Conservation (phyloP, 2,329 filamentous ascomycete species). For the Diaporthe sp. region DNA sequence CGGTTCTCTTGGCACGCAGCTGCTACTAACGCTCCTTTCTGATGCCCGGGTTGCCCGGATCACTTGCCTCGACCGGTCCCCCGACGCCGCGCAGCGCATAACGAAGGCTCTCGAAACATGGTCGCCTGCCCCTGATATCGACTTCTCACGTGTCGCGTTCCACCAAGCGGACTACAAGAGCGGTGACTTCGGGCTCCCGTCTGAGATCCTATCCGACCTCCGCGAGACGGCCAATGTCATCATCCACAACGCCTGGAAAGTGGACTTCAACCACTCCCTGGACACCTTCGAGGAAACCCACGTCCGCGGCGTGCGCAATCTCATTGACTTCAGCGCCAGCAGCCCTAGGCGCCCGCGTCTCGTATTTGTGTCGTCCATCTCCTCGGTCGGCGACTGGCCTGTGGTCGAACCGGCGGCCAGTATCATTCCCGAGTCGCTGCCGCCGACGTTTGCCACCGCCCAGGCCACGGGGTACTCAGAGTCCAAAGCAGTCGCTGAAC, state of each 20-base stretch:
- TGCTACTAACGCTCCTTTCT: slow-evolving; percentile 49
- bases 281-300: slow-evolving; percentile 43
- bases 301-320: slow-evolving; percentile 42
- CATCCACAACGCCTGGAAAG: slow-evolving; percentile 47
- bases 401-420: background rate
- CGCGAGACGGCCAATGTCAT: slow-evolving; percentile 18
- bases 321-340: slow-evolving; percentile 40
- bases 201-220: background rate
- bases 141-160: slow-evolving; percentile 6
- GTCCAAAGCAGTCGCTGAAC: slow-evolving; percentile 43
- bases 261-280: slow-evolving; percentile 46
- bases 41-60: slow-evolving; percentile 47
- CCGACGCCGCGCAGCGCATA: slow-evolving; percentile 36
- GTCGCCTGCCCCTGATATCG: slow-evolving; percentile 16
- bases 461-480: slow-evolving; percentile 43
- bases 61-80: slow-evolving; percentile 45
- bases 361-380: slow-evolving; percentile 45
- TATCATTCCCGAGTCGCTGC: slow-evolving; percentile 38
- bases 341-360: slow-evolving; percentile 34
- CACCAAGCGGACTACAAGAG: slow-evolving; percentile 38
- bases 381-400: slow-evolving; percentile 41
- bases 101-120: slow-evolving; percentile 33
- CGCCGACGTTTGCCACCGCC: slow-evolving; percentile 24
- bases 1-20: slow-evolving; percentile 52
- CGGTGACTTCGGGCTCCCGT: slow-evolving; percentile 22